phyloP scores from a whole-genome alignment of 2,329 filamentous ascomycete species.

The Arthrinium puccinioides region DNA sequence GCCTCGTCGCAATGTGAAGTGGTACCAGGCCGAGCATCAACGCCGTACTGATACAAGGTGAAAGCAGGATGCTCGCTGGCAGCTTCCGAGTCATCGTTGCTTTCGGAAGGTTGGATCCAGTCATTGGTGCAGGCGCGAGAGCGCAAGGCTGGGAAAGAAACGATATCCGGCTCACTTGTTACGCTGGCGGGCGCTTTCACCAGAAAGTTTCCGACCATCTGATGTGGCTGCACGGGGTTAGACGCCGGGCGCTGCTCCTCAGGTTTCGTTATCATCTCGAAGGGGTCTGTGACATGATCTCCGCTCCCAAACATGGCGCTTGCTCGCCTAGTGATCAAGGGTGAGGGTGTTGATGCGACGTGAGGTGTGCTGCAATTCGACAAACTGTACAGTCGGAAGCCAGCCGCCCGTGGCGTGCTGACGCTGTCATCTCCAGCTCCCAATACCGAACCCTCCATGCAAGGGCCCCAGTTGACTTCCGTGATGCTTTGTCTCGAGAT shows the following conservation, averaged over 20 bases:
- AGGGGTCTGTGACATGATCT: neutral
- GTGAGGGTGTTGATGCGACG: neutral
- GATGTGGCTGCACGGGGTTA: too few relatives aligned
- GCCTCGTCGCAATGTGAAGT: too few relatives aligned
- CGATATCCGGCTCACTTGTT: neutral
- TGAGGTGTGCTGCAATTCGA: slow-evolving; percentile 2
- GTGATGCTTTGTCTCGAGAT: slow-evolving; percentile 24
- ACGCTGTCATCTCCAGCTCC: too few relatives aligned
- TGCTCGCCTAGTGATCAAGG: neutral
- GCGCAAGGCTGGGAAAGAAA: slow-evolving; percentile 18
- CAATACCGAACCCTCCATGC: too few relatives aligned
- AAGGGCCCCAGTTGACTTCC: slow-evolving; percentile 22
- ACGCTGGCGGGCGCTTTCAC: neutral
- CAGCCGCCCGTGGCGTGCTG: too few relatives aligned
- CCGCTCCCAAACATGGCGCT: neutral
- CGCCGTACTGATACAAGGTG: slow-evolving; percentile 12
- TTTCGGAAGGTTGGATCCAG: slow-evolving; percentile 19
- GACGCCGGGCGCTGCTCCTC: too few relatives aligned
- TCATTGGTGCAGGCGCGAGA: slow-evolving; percentile 18
- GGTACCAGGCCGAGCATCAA: slow-evolving; percentile 19
- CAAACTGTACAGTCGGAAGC: too few relatives aligned
- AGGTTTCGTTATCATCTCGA: too few relatives aligned
- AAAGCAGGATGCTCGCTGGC: neutral
- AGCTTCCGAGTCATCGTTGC: too few relatives aligned
- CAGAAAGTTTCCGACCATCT: too few relatives aligned